A percentile compares a stretch with the other conserved stretches of the same genome.
These are phyloP conservation scores for Gyrodon lividus DNA, from an alignment of 768 basidiomycete genomes.

Conservation along the genomic window DNA sequence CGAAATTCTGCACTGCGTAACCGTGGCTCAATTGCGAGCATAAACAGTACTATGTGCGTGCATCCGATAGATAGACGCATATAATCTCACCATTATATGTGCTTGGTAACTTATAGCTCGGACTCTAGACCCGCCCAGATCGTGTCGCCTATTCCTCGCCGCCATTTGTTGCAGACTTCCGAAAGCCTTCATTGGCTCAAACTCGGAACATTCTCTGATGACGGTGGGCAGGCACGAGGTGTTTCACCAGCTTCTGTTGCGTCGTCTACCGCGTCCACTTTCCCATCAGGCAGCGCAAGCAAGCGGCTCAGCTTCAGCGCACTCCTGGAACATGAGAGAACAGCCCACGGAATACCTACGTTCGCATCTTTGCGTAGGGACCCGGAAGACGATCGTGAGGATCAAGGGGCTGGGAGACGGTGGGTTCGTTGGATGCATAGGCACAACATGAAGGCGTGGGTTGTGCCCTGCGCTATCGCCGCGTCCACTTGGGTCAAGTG, in stretches of 20 bases:
- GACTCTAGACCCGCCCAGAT: constrained; percentile 44
- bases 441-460: constrained; percentile 55
- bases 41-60: constrained; percentile 19
- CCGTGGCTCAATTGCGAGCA: constrained; percentile 13
- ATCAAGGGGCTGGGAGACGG: constrained; percentile 49
- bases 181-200: constrained; percentile 64
- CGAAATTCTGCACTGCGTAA: constrained; percentile 14
- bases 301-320: constrained; percentile 42
- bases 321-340: constrained; percentile 37
- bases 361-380: constrained; percentile 12
- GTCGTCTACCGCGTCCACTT: constrained; percentile 28
- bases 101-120: constrained; percentile 9
- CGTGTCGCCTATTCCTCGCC: constrained; percentile 62
- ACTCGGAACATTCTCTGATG: constrained; percentile 42
- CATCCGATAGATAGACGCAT: neutral
- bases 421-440: constrained; percentile 85
- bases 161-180: constrained; percentile 59
- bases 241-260: constrained; percentile 43
- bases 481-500: constrained; percentile 61
- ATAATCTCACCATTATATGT: too few relatives aligned
- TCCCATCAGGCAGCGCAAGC: constrained; percentile 17
- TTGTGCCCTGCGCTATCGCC: constrained; percentile 55
- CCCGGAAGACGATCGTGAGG: constrained; percentile 18
- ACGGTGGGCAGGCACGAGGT: constrained; percentile 38
- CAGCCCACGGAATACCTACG: constrained; percentile 1